Conservation (phyloP, 345 rosid species). For the Odontarrhena argentea region DNA sequence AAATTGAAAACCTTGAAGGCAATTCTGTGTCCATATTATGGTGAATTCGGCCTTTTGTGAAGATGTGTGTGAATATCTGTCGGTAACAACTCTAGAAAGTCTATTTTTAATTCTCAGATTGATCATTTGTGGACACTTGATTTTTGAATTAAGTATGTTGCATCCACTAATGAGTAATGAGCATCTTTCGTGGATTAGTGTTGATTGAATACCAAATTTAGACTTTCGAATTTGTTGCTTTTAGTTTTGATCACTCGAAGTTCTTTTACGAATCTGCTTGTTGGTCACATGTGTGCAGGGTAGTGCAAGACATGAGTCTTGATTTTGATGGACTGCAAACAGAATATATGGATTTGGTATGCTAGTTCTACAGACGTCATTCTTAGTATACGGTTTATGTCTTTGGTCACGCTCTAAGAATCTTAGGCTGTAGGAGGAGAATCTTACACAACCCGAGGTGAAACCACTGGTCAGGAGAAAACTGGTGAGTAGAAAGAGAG, state of each 20-base stretch:
- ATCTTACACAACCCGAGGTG: slow-evolving; percentile 46
- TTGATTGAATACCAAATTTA: slow-evolving; percentile 1
- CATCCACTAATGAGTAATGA: slow-evolving; percentile 21
- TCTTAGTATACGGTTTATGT: slow-evolving; percentile 6
- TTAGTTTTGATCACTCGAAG: slow-evolving; percentile 3
- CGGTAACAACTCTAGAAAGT: not conserved
- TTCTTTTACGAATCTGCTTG: slow-evolving; percentile 11
- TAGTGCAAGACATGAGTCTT: slow-evolving; percentile 70
- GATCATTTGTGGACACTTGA: slow-evolving; percentile 15
- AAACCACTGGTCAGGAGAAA: slow-evolving; percentile 58
- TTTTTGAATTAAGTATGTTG: not conserved
- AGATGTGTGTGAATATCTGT: not conserved
- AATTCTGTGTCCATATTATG: not conserved
- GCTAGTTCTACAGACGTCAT: slow-evolving; percentile 34
- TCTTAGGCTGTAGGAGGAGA: slow-evolving; percentile 54
- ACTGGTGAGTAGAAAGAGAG: slow-evolving; percentile 59
- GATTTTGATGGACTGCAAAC: slow-evolving; percentile 57
- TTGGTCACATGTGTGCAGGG: slow-evolving; percentile 45
- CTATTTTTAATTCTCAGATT: not conserved
- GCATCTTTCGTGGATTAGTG: not conserved
- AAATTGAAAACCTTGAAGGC: slow-evolving; percentile 13
- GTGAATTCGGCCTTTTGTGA: not conserved
- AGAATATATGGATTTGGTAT: slow-evolving; percentile 69
- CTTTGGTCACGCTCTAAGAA: slow-evolving; percentile 38
- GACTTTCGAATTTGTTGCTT: not conserved